phyloP scores from a whole-genome alignment of 768 basidiomycete genomes.

The Steccherinum ochraceum region DNA sequence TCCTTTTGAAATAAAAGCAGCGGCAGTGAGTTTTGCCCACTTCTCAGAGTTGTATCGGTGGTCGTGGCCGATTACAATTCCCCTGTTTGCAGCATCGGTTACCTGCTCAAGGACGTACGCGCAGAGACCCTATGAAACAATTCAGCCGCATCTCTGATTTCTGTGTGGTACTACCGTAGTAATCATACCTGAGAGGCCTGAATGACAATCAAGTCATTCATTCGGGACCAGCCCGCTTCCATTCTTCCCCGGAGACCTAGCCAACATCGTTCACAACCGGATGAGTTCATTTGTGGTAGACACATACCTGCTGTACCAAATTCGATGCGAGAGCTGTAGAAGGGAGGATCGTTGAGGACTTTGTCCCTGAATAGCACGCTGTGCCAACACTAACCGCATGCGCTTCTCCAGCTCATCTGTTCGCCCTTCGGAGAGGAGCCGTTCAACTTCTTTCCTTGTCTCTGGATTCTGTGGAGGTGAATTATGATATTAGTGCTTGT shows the following conservation, averaged over 20 bases:
- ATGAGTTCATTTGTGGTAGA: too few species aligned
- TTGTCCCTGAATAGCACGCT: too few species aligned
- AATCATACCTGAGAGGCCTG: slow-evolving; percentile 69
- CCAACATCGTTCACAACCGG: too few species aligned
- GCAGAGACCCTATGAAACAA: slow-evolving; percentile 55
- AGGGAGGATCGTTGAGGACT: too few species aligned
- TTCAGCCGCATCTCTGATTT: background rate
- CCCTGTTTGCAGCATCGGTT: slow-evolving; percentile 44
- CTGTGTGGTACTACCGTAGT: background rate
- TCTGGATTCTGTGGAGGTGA: background rate
- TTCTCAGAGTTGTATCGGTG: slow-evolving; percentile 74
- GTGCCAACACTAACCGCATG: slow-evolving; percentile 42
- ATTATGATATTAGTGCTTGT: background rate
- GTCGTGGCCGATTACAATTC: slow-evolving; percentile 82
- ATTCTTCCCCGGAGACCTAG: slow-evolving; percentile 72
- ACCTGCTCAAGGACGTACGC: slow-evolving; percentile 59
- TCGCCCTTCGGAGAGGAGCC: slow-evolving; percentile 36
- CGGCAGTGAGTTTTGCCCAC: slow-evolving; percentile 74
- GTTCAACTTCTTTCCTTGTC: slow-evolving; percentile 30
- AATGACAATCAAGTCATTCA: slow-evolving; percentile 83
- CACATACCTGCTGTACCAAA: slow-evolving; percentile 80
- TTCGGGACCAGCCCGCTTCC: slow-evolving; percentile 87
- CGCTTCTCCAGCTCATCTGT: slow-evolving; percentile 46
- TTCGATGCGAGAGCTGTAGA: slow-evolving; percentile 60
- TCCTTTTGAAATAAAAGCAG: slow-evolving; percentile 56